A percentile compares a stretch with the other conserved stretches of the same genome.
Conservation (phyloP, 345 rosid species). For the Cardamine resedifolia region DNA sequence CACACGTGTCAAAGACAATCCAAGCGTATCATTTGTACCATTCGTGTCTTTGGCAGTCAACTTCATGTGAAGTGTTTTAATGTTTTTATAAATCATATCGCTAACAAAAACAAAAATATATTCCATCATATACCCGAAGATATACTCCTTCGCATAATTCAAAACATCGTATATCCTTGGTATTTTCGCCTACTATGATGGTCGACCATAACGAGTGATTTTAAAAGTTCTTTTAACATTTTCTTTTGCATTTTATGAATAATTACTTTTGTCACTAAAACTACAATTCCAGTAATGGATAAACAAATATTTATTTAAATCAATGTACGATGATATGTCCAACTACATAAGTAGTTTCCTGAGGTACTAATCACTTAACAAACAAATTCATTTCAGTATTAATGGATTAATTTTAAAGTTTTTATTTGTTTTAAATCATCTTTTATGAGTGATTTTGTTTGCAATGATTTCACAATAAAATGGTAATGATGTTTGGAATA, state of each 20-base stretch:
- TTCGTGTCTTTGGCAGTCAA: conserved; percentile 33
- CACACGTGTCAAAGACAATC: conserved; percentile 29
- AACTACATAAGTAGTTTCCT: not conserved
- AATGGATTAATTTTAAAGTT: not conserved
- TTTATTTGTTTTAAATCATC: not conserved
- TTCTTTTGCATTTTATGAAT: not conserved
- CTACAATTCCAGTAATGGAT: not conserved
- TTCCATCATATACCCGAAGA: not conserved
- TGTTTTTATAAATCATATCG: conserved; percentile 9
- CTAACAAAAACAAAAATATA: not conserved
- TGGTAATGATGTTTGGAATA: conserved; percentile 11
- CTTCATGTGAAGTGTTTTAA: conserved; percentile 37
- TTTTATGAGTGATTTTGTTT: not conserved
- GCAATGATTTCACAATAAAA: conserved; percentile 2
- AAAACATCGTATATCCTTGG: not conserved
- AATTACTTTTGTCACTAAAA: not conserved
- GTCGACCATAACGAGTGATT: not conserved
- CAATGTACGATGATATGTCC: not conserved
- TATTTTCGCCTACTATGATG: not conserved
- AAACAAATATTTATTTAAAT: not conserved
- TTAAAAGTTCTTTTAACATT: not conserved
- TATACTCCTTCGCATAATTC: not conserved
- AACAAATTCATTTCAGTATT: not conserved
- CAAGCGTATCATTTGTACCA: conserved; percentile 29
- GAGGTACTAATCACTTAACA: not conserved